Base-by-base conservation (phyloP, 345 rosid species). In the Crucihimalaya himalaica region DNA sequence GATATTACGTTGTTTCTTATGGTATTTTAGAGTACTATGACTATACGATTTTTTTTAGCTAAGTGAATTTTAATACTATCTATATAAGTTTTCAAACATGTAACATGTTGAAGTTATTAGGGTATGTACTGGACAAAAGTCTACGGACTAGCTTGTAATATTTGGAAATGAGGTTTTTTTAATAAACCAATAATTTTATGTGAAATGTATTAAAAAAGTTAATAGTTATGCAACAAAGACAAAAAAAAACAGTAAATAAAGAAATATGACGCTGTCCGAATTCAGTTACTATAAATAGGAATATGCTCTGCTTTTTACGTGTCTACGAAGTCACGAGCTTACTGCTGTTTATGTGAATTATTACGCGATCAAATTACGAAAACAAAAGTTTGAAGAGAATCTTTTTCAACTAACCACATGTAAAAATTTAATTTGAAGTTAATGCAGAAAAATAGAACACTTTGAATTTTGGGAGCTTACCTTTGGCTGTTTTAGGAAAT, bases 241-340 rank as follows among this genome's bases (percentile, higher is more conserved):
- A 45, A 16, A 54, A 12, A n/a, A n/a, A 54, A 29, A 16, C 1
- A 4, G 13, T 29, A 29, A 25, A 53, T 6, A 57, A 31, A 13
- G n/a, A 29, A 34, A 71, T 37, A 61, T 39, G 61, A 29, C 53
- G 5, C 40, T 29, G n/a, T 27, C 73, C 19, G 18, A 29, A 28
- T 20, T 20, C 16, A 60, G 73, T 31, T 67, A 67, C 79, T 67
- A 75, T 59, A 75, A 20, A 58, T 27, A 67, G 68, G 43, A 75
- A 60, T 1, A 29, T 75, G 56, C 74, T 50, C 73, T 68, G 79
- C 28, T 40, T 68, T 68, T 51, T 51, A 40, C 68, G 63, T 68
- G 63, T 31, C 52, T 66, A 58, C 19, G 40, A 57, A 35, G 78
- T 66, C 72, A 66, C 60, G 25, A 51, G 5, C 66, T 65, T 18